phyloP scores from a whole-genome alignment of 805 yeast species.

The Tetrapisispora pingtungensis region DNA sequence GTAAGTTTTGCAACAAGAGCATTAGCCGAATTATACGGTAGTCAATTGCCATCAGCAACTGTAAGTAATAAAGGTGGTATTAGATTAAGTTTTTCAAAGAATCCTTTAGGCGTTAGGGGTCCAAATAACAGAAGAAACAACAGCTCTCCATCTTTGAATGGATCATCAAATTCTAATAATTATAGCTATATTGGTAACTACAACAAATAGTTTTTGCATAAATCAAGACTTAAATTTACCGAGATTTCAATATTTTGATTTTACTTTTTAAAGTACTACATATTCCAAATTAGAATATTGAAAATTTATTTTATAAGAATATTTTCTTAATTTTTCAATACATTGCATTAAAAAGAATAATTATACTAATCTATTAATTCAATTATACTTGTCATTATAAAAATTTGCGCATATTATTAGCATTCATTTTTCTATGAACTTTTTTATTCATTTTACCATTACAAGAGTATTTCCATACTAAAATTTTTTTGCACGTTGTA shows the following conservation, averaged over 20 bases:
- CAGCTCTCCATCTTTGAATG: slow-evolving; percentile 6
- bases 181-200: slow-evolving; percentile 4
- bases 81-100: slow-evolving; percentile 85
- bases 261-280: neutral
- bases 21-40: slow-evolving; percentile 85
- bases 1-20: slow-evolving; percentile 90
- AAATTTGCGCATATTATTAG: slow-evolving; percentile 5
- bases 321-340: neutral
- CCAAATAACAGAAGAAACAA: slow-evolving; percentile 38
- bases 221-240: neutral
- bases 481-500: slow-evolving; percentile 3
- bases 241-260: neutral
- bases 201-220: slow-evolving; percentile 1
- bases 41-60: slow-evolving; percentile 72
- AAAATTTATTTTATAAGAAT: neutral
- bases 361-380: slow-evolving; percentile 3
- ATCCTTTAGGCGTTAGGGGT: slow-evolving; percentile 94
- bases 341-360: slow-evolving; percentile 2
- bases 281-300: neutral
- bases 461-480: neutral
- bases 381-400: slow-evolving; percentile 2
- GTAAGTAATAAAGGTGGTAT: slow-evolving; percentile 75
- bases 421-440: slow-evolving; percentile 4
- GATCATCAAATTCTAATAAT: neutral
- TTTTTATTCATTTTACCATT: slow-evolving; percentile 1